These are phyloP conservation scores for Rhizoctonia solani DNA, from an alignment of 1,284 basidiomycete species.

Conservation along the genomic window DNA sequence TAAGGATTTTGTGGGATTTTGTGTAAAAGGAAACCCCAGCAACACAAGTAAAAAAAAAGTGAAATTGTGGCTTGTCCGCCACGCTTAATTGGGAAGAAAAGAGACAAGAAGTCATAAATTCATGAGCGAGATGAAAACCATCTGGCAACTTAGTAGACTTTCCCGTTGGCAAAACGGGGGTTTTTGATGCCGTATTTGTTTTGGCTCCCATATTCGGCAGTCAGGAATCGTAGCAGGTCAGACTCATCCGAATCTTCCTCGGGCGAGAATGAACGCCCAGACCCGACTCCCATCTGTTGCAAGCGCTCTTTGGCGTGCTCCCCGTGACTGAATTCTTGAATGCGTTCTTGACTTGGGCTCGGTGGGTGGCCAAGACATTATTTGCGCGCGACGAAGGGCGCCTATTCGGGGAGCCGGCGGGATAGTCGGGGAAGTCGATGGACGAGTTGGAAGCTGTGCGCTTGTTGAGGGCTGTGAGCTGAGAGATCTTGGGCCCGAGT, in stretches of 20 bases:
- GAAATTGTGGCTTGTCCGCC: no score
- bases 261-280: not conserved
- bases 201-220: no score
- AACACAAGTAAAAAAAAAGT: no score
- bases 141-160: no score
- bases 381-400: not conserved
- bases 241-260: not conserved
- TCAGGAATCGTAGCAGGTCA: no score
- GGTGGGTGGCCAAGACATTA: not conserved
- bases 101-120: no score
- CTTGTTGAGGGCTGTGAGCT: not conserved
- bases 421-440: not conserved
- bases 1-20: no score
- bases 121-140: no score
- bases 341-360: constrained; percentile 6
- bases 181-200: no score
- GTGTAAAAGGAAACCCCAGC: no score
- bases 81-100: no score
- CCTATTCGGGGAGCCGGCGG: not conserved
- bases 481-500: not conserved
- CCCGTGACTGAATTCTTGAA: constrained; percentile 28
- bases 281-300: constrained; percentile 22
- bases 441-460: constrained; percentile 14
- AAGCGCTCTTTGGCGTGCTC: constrained; percentile 5
- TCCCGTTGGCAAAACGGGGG: no score